These are phyloP conservation scores for Waltergamsia citrina DNA, from an alignment of 2,329 filamentous ascomycete genomes.

Conservation along the genomic window DNA sequence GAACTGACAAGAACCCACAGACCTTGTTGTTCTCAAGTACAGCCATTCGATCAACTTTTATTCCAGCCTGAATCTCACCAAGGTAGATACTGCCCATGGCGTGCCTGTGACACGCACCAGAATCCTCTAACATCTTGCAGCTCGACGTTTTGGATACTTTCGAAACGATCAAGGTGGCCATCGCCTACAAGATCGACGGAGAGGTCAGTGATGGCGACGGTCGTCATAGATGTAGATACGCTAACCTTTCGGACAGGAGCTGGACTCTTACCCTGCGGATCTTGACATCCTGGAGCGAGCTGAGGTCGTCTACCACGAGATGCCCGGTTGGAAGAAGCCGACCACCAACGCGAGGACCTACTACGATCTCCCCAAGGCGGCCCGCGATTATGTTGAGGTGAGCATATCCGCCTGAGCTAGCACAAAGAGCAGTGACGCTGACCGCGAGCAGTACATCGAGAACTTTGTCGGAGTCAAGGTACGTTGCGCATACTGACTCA, in stretches of 20 bases:
- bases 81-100: slow-evolving; percentile 15
- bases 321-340: slow-evolving; percentile 59
- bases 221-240: too few species aligned
- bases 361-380: slow-evolving; percentile 53
- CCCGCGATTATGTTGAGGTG: slow-evolving; percentile 53
- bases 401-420: slow-evolving; percentile 6
- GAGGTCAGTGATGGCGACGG: slow-evolving; percentile 9
- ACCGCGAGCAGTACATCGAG: slow-evolving; percentile 43
- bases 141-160: slow-evolving; percentile 58
- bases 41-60: slow-evolving; percentile 52
- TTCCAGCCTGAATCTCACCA: slow-evolving; percentile 47
- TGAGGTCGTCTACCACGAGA: slow-evolving; percentile 43
- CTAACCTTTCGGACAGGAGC: slow-evolving; percentile 20
- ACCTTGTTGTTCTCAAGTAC: slow-evolving; percentile 42
- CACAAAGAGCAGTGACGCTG: slow-evolving; percentile 3
- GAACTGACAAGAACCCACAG: too few species aligned
- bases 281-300: slow-evolving; percentile 1
- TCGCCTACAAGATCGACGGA: slow-evolving; percentile 49
- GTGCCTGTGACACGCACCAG: too few species aligned
- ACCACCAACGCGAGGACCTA: slow-evolving; percentile 52
- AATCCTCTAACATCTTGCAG: too few species aligned
- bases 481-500: neutral
- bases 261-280: slow-evolving; percentile 52
- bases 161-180: slow-evolving; percentile 62
- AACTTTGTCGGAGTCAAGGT: slow-evolving; percentile 50